A percentile compares a stretch with the other conserved stretches of the same genome.
Evolutionary conservation across 352 stramenopile genomes (phyloP).

Genomic region (Blastocystis sp.): DNA sequence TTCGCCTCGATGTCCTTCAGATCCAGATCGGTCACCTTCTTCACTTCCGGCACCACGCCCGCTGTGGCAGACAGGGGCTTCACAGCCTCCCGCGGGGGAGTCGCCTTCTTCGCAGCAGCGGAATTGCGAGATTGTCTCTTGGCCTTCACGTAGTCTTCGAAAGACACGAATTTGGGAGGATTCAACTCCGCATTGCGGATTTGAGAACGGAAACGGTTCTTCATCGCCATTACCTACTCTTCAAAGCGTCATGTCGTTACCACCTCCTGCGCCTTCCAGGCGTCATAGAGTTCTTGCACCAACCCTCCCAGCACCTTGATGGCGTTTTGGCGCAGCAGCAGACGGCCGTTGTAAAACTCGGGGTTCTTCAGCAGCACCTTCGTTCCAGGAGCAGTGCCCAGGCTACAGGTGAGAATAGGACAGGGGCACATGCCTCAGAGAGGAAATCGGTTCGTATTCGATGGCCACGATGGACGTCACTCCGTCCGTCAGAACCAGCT

Average conservation of each 20-base stretch:
- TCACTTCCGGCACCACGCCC: background rate
- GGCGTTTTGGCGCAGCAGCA: background rate
- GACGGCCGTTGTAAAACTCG: constrained; percentile 45
- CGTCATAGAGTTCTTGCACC: background rate
- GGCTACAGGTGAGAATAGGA: background rate
- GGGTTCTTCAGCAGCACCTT: constrained; percentile 41
- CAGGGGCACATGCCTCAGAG: background rate
- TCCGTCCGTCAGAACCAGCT: constrained; percentile 38
- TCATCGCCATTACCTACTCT: background rate
- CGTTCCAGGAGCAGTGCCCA: constrained; percentile 42
- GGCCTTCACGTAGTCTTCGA: constrained; percentile 61
- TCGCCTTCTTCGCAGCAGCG: background rate
- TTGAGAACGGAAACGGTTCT: constrained; percentile 41
- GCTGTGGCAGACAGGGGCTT: background rate
- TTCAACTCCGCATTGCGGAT: constrained; percentile 15
- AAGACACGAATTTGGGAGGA: constrained; percentile 62
- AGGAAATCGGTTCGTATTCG: constrained; percentile 31
- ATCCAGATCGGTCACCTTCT: constrained; percentile 56
- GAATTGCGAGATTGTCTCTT: constrained; percentile 13
- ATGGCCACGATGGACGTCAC: constrained; percentile 17
- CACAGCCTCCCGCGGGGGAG: background rate
- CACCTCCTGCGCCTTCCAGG: constrained; percentile 57
- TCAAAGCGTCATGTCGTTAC: background rate
- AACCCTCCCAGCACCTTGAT: constrained; percentile 52
- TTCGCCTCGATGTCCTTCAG: constrained; percentile 23